Evolutionary conservation across 1,284 basidiomycete genomes (phyloP), one percentile per base, ranked within the genome.

Genomic region (Hypsizygus ulmarius): DNA sequence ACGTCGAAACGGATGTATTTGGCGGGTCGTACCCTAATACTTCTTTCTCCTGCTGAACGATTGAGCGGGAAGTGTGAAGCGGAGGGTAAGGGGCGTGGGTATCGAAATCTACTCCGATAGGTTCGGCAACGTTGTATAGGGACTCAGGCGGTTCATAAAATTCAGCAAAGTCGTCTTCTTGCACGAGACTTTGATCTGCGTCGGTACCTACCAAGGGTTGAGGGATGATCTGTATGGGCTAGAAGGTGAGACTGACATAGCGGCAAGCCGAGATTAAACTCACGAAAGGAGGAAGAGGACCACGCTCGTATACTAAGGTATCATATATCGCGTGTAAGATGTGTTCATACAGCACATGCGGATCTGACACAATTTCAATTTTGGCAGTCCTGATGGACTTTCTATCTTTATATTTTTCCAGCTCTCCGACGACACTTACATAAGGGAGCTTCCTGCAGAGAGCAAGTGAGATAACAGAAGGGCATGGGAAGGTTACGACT

Each of bases 301-400:
- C 63, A 33, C 55, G 59, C 45, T 59, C 55, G 40, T 52, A 52
- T 12, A 45, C 43, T 25, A 65, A n/a, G 8, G 57, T 56, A 15
- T 67, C 63, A 15, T 52, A 43, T 5, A 70, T 64, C 3, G 57
- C 55, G n/a, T 59, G 55, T 9, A 67, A 50, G 7, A 62, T 49
- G 48, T 70, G 68, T 33, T 61, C 56, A 48, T 64, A 70, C 30
- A 63, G 55, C 47, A 65, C 65, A 47, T 68, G 54, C 5, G 57
- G 49, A 41, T 61, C 58, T 8, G 45, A 37, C 0, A 61, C 43
- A 3, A 53, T 45, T 38, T 52, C 52, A 38, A 68, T 57, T 36
- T 56, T 50, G 15, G 25, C 32, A 5, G 64, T 47, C 41, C 58
- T 54, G 19, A 68, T 45, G 3, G 40, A 43, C 16, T 56, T 54